Conservation (phyloP, 352 stramenopile species). For the Phytophthora tubulina region DNA sequence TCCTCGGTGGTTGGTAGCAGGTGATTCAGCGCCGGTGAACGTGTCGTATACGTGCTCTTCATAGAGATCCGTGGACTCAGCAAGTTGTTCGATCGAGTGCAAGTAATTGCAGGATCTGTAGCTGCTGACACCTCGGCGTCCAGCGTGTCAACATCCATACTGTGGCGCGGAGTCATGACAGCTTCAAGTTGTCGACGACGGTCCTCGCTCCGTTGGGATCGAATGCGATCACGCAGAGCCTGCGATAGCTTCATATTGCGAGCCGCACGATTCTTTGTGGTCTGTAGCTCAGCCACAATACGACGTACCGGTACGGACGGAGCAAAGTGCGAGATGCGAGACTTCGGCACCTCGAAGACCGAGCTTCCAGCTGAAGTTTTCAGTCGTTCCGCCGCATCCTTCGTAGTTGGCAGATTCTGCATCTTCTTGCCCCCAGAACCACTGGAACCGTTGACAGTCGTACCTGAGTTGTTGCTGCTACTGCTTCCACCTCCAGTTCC, state of each 20-base stretch:
- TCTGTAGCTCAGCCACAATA: constrained; percentile 77
- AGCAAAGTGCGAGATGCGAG: constrained; percentile 67
- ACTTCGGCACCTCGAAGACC: constrained; percentile 59
- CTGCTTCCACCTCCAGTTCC: constrained; percentile 20
- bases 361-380: constrained; percentile 9
- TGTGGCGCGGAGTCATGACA: constrained; percentile 48
- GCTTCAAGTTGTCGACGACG: constrained; percentile 55
- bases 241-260: constrained; percentile 79
- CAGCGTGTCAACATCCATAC: constrained; percentile 30
- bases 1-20: constrained; percentile 69
- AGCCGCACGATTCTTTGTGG: constrained; percentile 61
- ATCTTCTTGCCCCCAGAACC: constrained; percentile 49
- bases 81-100: constrained; percentile 21
- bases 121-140: constrained; percentile 19
- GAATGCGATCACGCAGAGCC: constrained; percentile 67
- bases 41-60: constrained; percentile 67
- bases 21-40: constrained; percentile 71
- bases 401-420: constrained; percentile 51
- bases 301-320: constrained; percentile 67
- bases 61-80: constrained; percentile 65
- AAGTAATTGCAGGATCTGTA: constrained; percentile 5
- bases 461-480: constrained; percentile 29
- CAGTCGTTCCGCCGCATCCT: constrained; percentile 23
- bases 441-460: constrained; percentile 1
- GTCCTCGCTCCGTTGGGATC: constrained; percentile 48